A percentile compares a stretch with the other conserved stretches of the same genome.
These are phyloP conservation scores for Plectosphaerella sp. DNA, from an alignment of 2,329 filamentous ascomycete species.

Conservation along the genomic window DNA sequence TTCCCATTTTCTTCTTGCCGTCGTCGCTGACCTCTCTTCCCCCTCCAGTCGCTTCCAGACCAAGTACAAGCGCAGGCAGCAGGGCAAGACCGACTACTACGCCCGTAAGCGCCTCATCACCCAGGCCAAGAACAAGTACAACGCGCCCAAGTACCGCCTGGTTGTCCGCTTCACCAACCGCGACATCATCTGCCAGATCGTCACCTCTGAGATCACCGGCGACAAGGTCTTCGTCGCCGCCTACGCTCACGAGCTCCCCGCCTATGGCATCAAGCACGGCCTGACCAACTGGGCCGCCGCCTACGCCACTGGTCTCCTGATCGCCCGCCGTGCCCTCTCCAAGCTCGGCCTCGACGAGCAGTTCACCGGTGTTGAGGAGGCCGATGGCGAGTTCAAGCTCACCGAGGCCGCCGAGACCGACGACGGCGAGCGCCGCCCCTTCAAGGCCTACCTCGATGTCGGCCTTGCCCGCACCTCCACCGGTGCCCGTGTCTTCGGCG, in stretches of 20 bases:
- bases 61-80: constrained; percentile 96
- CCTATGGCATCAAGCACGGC: constrained; percentile 96
- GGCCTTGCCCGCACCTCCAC: constrained; percentile 96
- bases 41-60: constrained; percentile 92
- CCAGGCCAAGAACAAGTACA: constrained; percentile 99
- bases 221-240: constrained; percentile 94
- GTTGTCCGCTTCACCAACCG: constrained; percentile 99
- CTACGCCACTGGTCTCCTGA: constrained; percentile 93
- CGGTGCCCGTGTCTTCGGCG: constrained; percentile 97
- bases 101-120: constrained; percentile 98
- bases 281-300: constrained; percentile 99
- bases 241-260: constrained; percentile 96
- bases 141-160: constrained; percentile 98
- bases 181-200: constrained; percentile 98
- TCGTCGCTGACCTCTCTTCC: constrained; percentile 1
- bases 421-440: constrained; percentile 91
- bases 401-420: constrained; percentile 92
- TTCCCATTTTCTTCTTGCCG: constrained; percentile 1
- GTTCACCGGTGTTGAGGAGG: constrained; percentile 95
- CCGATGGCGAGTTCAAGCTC: constrained; percentile 91
- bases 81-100: constrained; percentile 99
- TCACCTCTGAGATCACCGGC: constrained; percentile 91
- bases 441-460: constrained; percentile 99
- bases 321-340: constrained; percentile 93
- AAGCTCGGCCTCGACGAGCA: constrained; percentile 94